phyloP scores from a whole-genome alignment of 331 rosid genomes.

The Stylosanthes scabra region DNA sequence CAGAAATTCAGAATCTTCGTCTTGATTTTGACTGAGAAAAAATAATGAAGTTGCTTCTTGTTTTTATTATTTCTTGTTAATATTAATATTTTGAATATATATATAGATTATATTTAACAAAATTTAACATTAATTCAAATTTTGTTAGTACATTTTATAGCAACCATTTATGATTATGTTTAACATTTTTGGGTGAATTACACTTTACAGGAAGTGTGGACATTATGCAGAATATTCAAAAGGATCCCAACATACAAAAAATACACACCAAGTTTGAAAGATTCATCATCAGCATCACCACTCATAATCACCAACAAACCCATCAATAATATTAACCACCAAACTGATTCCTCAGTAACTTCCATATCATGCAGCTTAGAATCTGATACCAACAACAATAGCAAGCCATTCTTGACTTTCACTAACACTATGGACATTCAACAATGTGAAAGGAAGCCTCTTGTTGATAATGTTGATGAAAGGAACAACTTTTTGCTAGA shows the following conservation, averaged over 20 bases:
- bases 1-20: too few species aligned
- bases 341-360: slow-evolving; percentile 46
- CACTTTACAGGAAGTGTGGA: slow-evolving; percentile 88
- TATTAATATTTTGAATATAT: too few species aligned
- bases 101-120: too few species aligned
- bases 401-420: slow-evolving; percentile 42
- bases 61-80: too few species aligned
- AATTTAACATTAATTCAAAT: too few species aligned
- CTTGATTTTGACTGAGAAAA: too few species aligned
- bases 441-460: slow-evolving; percentile 44
- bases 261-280: slow-evolving; percentile 51
- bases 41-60: too few species aligned
- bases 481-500: slow-evolving; percentile 39
- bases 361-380: slow-evolving; percentile 66
- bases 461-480: slow-evolving; percentile 40
- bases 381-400: slow-evolving; percentile 41
- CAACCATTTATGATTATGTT: too few species aligned
- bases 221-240: slow-evolving; percentile 84
- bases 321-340: background rate
- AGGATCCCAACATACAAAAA: slow-evolving; percentile 68
- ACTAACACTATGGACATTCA: slow-evolving; percentile 48
- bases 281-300: slow-evolving; percentile 8
- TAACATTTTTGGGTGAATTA: too few species aligned
- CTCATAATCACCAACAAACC: slow-evolving; percentile 2
- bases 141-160: too few species aligned